A percentile compares a stretch with the other conserved stretches of the same genome.
Evolutionary conservation across 2,329 filamentous ascomycete species (phyloP).

Genomic region (Pyrenochaeta sp.): DNA sequence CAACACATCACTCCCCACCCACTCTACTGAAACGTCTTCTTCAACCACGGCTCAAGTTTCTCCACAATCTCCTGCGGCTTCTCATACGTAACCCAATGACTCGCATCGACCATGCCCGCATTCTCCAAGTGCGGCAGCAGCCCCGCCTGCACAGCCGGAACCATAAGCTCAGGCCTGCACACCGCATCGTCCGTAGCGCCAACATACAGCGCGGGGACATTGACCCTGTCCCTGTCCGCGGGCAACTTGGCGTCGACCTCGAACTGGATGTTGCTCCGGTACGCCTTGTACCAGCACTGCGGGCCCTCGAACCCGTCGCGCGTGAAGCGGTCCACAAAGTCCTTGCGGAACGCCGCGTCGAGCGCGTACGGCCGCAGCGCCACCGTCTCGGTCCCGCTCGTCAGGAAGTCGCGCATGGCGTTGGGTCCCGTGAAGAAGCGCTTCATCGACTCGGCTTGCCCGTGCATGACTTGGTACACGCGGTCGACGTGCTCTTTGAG

Average conservation of each 20-base stretch:
- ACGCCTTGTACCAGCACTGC: constrained; percentile 49
- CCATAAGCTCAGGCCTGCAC: constrained; percentile 41
- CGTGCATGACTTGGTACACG: constrained; percentile 46
- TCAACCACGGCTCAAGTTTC: constrained; percentile 27
- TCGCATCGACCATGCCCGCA: constrained; percentile 39
- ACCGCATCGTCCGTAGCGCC: constrained; percentile 45
- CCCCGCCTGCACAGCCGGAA: constrained; percentile 28
- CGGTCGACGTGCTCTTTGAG: constrained; percentile 51
- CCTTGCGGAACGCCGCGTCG: constrained; percentile 37
- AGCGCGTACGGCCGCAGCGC: constrained; percentile 45
- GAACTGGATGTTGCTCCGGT: constrained; percentile 30
- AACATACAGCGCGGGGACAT: constrained; percentile 49
- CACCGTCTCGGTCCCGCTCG: constrained; percentile 5
- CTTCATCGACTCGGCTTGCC: constrained; percentile 41
- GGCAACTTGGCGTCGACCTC: constrained; percentile 36
- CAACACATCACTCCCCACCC: too few relatives aligned
- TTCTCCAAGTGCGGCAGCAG: constrained; percentile 43
- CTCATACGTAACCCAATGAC: constrained; percentile 49
- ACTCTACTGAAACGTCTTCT: too few relatives aligned
- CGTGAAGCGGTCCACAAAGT: constrained; percentile 45
- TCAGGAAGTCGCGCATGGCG: constrained; percentile 42
- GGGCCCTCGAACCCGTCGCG: constrained; percentile 45
- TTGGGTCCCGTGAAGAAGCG: constrained; percentile 48
- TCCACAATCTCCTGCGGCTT: constrained; percentile 39
- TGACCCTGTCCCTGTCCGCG: constrained; percentile 27